Evolutionary conservation across 805 yeast genomes (phyloP).

Genomic region (Candida anglica): DNA sequence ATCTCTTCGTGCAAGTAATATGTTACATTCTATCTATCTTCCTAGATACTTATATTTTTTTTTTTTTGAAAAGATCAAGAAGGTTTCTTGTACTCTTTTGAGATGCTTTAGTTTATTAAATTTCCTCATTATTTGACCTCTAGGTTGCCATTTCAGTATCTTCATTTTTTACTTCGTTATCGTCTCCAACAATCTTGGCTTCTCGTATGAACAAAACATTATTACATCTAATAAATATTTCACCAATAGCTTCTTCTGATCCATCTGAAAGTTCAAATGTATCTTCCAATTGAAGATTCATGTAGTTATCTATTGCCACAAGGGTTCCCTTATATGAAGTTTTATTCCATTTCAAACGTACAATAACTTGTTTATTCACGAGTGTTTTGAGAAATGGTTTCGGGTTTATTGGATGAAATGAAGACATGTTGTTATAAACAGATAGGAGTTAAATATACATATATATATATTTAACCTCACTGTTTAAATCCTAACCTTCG

Average conservation of each 20-base stretch:
- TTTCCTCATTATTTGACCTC: no score
- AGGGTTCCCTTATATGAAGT: slow-evolving; percentile 83
- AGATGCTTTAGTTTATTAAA: no score
- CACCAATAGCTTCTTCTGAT: slow-evolving; percentile 49
- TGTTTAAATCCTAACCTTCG: no score
- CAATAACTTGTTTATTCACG: slow-evolving; percentile 64
- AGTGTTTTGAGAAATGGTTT: slow-evolving; percentile 84
- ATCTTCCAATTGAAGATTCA: slow-evolving; percentile 76
- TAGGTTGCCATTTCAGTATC: no score
- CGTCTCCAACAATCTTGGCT: slow-evolving; percentile 8
- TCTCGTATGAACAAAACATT: slow-evolving; percentile 77
- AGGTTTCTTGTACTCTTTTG: no score
- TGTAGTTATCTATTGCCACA: slow-evolving; percentile 82
- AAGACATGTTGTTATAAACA: slow-evolving; percentile 3
- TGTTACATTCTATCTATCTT: no score
- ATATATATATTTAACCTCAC: no score
- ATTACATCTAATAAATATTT: slow-evolving; percentile 84
- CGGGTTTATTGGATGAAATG: slow-evolving; percentile 72
- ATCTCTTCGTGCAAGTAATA: no score
- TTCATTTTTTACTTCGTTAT: background rate
- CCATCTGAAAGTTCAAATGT: slow-evolving; percentile 45
- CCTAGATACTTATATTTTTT: no score
- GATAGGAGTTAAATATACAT: no score
- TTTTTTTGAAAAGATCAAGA: no score
- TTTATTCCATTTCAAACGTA: slow-evolving; percentile 84